Base-by-base conservation (phyloP, 2,329 filamentous ascomycete genomes). In the Catunica adiposa region DNA sequence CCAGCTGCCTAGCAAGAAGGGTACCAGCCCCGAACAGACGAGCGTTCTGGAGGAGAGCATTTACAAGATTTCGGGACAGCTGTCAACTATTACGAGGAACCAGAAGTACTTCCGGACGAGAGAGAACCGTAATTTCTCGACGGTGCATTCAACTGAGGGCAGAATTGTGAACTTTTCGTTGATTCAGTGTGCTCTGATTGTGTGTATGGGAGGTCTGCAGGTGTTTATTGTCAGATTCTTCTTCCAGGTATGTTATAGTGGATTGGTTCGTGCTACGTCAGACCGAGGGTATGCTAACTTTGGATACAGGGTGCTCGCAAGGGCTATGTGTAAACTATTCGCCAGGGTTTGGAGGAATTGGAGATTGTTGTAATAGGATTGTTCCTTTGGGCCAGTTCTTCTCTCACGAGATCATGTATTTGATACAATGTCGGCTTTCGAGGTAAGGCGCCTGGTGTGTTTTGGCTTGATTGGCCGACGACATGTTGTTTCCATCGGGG, bases 91-190 rank as follows among this genome's bases (percentile, higher is more conserved):
- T 66, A 89, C 86, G 44, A 81, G 92, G 65, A 96, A 95, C 74
- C 92, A 98, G 67, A 98, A 98, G 69, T 98, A 98, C 75, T 98
- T 98, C 82, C 86, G 94, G 60, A 98, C 92, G 2, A 83, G 92
- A 62, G 92, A 98, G 76, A 98, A 98, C 77, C 80, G 92, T 60
- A 98, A 98, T 73, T 97, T 98, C 72, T 94, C 87, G 73, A 98
- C 92, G 8, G 92, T 98, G 64, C 79, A 87, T 68, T 96, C 89
- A 72, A 98, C 92, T 42, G 92, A 98, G 75, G 81, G 80, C 67
- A 79, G 92, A 61, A 98, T 98, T 65, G 89, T 96, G 73, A 97
- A 96, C 72, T 95, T 98, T 70, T 94, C 87, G 67, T 75, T 98
- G 66, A 84, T 97, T 63, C 92, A 98, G 74, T 85, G 86, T 61